Evolutionary conservation across 192 early-diverging fungal species (phyloP), one percentile per base, ranked within the genome.

Genomic region (Mortierella antarctica): DNA sequence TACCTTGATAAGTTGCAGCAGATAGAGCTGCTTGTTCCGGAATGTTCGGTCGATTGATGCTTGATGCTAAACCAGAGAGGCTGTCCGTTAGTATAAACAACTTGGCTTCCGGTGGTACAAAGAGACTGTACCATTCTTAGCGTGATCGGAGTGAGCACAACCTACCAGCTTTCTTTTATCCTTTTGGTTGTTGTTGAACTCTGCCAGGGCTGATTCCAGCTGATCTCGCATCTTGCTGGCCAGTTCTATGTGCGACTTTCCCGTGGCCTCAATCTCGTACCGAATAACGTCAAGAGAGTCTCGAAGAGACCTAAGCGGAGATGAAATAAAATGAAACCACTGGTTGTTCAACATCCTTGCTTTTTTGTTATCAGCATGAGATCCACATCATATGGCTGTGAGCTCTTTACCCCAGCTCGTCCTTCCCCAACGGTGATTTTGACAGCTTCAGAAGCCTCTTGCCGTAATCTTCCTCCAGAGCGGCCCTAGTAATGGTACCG

Each of bases 391-490:
- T 31, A 31, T 31, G 31, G 31, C 31, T 40, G 18, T 46, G 51
- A 8, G 0, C 45, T 15, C 18, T 52, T 67, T 83, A 90, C 89
- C 93, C 92, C 17, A 88, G 86, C 65, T 94, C 93, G 61, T 94
- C 91, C 48, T 83, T 86, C 1, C 93, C 93, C 45, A 94, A 65
- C 2, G 80, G 86, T 4, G 82, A 67, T 44, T 90, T 89, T 7
- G 88, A 76, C 54, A 90, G 72, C 69, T 93, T 94, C 44, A 84
- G 49, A 48, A 94, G 62, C 64, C 86, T 86, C 71, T 91, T 91
- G 55, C 92, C 92, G 64, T 90, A 84, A 10, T 94, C 93, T 56
- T 94, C 93, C 47, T 94, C 89, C 40, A 93, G 70, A 1, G 82
- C 62, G 6, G 93, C 90, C 54, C 93, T 89, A 56, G 42, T 72